phyloP scores from a whole-genome alignment of 495 filamentous ascomycete species.

The Massariosphaeria phaeospora region DNA sequence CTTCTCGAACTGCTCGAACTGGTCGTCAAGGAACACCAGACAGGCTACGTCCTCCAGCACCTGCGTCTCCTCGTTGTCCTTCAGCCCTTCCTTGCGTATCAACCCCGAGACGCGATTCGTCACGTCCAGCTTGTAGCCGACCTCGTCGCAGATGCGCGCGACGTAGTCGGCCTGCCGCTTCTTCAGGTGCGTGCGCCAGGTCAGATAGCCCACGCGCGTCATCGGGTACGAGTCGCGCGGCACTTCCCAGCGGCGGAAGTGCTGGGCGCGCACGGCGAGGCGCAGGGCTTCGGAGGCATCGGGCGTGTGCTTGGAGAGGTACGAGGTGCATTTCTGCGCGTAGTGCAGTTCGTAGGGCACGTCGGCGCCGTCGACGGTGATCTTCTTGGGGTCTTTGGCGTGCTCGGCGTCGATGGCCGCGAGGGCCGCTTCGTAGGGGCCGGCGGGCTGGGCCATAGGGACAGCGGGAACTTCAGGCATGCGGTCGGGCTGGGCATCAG shows the following conservation, averaged over 20 bases:
- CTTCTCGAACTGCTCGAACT: conserved; percentile 70
- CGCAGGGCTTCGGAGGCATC: conserved; percentile 58
- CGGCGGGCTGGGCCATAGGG: not conserved
- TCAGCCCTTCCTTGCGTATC: conserved; percentile 62
- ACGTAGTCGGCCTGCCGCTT: conserved; percentile 62
- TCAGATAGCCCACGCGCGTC: conserved; percentile 66
- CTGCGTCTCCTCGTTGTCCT: conserved; percentile 61
- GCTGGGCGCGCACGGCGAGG: conserved; percentile 74
- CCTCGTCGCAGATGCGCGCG: conserved; percentile 49
- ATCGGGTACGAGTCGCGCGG: conserved; percentile 63
- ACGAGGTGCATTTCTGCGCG: conserved; percentile 68
- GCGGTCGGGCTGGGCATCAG: too few relatives aligned
- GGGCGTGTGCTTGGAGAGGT: conserved; percentile 54
- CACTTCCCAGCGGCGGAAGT: conserved; percentile 77
- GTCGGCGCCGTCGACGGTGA: conserved; percentile 37
- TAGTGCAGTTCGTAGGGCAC: conserved; percentile 75
- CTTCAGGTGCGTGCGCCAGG: conserved; percentile 68
- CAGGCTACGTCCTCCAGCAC: conserved; percentile 79
- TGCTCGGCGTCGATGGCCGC: conserved; percentile 68
- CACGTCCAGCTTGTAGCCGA: conserved; percentile 48
- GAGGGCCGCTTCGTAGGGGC: conserved; percentile 47
- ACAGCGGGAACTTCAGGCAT: not conserved
- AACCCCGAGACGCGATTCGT: conserved; percentile 54
- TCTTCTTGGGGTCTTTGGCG: conserved; percentile 57
- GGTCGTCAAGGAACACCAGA: conserved; percentile 79